A percentile compares a stretch with the other conserved stretches of the same genome.
phyloP scores from a whole-genome alignment of 2,329 filamentous ascomycete genomes.

The Pezicula carpinea region DNA sequence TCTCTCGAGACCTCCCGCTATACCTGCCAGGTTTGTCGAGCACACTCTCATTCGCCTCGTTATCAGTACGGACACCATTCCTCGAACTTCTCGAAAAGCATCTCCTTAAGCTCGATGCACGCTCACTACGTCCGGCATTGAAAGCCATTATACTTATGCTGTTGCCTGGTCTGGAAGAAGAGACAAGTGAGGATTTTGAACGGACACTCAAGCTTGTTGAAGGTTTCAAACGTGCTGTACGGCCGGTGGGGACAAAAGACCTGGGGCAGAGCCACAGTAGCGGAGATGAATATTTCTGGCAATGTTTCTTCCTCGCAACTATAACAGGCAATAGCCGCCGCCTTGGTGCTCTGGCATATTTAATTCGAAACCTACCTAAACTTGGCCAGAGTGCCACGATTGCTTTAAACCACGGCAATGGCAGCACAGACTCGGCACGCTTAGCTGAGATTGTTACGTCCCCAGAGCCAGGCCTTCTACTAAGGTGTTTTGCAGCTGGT shows the following conservation, averaged over 20 bases:
- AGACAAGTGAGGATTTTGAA: constrained; percentile 96
- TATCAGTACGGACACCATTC: constrained; percentile 82
- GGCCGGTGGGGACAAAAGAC: constrained; percentile 45
- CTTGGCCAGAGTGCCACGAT: constrained; percentile 42
- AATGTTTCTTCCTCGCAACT: constrained; percentile 90
- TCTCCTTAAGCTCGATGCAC: constrained; percentile 66
- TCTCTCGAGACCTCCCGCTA: constrained; percentile 77
- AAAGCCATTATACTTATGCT: constrained; percentile 88
- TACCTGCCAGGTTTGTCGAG: constrained; percentile 88
- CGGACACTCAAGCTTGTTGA: constrained; percentile 75
- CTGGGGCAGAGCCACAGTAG: constrained; percentile 49
- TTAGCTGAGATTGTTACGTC: constrained; percentile 67
- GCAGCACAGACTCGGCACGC: constrained; percentile 42
- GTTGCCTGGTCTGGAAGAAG: constrained; percentile 87
- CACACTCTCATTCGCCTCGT: constrained; percentile 88
- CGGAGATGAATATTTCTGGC: constrained; percentile 91
- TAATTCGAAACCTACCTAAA: constrained; percentile 73
- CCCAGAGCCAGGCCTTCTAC: constrained; percentile 84
- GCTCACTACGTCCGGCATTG: constrained; percentile 75
- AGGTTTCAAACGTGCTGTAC: constrained; percentile 66
- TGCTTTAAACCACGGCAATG: constrained; percentile 20
- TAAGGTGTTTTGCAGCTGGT: constrained; percentile 89
- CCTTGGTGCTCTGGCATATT: constrained; percentile 81
- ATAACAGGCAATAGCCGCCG: constrained; percentile 85
- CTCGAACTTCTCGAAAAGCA: constrained; percentile 79